phyloP scores from a whole-genome alignment of 768 basidiomycete genomes.

The Bullera alba region DNA sequence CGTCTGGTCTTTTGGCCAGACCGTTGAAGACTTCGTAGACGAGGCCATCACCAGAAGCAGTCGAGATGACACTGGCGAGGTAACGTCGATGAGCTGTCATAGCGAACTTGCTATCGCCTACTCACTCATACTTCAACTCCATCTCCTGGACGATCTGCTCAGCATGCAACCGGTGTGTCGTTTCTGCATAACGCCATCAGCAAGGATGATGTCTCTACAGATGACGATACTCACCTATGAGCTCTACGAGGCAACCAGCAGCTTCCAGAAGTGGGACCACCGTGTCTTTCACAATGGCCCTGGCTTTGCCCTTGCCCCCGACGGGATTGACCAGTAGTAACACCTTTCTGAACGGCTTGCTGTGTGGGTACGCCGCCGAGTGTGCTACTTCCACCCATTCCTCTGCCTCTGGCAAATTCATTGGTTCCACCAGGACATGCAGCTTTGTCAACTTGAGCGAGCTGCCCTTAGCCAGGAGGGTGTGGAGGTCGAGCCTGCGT shows the following conservation, averaged over 20 bases:
- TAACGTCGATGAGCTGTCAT: too few relatives aligned
- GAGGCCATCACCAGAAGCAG: conserved; percentile 45
- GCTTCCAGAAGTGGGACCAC: conserved; percentile 43
- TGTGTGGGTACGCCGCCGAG: conserved; percentile 24
- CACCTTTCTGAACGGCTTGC: conserved; percentile 27
- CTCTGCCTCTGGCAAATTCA: conserved; percentile 27
- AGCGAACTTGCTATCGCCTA: too few relatives aligned
- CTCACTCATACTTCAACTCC: conserved; percentile 41
- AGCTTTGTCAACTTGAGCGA: conserved; percentile 19
- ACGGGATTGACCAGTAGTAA: conserved; percentile 44
- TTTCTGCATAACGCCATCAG: conserved; percentile 31
- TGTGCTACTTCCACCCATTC: conserved; percentile 28
- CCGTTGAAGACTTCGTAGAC: conserved; percentile 46
- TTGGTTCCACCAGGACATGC: conserved; percentile 36
- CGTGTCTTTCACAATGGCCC: conserved; percentile 24
- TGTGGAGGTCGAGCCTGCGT: conserved; percentile 25
- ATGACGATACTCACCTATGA: conserved; percentile 28
- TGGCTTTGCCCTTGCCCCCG: conserved; percentile 45
- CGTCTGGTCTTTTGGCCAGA: conserved; percentile 39
- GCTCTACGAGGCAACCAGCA: conserved; percentile 36
- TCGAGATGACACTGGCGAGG: conserved; percentile 35
- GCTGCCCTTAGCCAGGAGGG: conserved; percentile 13
- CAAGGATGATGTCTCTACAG: background rate
- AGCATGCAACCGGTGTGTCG: conserved; percentile 41
- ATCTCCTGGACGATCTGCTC: conserved; percentile 36